Evolutionary conservation across 306 rosid species (phyloP).

Genomic region (Macrotyloma uniflorum): DNA sequence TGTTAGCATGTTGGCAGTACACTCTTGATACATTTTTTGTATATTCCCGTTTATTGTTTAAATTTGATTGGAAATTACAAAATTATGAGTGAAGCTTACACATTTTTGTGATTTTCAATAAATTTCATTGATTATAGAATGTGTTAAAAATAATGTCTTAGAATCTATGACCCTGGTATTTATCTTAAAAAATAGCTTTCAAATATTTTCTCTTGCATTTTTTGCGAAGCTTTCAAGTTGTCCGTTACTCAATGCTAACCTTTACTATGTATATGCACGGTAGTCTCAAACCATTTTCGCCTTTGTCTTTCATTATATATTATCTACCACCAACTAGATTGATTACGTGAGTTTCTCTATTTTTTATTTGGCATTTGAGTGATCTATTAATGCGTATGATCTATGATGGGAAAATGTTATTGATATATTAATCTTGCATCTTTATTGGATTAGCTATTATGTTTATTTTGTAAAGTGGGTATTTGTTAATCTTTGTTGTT

Average conservation of each 20-base stretch:
- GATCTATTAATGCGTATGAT: background rate
- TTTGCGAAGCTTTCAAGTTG: constrained; percentile 2
- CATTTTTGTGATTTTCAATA: background rate
- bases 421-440: background rate
- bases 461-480: background rate
- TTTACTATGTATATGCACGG: background rate
- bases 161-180: too few relatives aligned
- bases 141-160: background rate
- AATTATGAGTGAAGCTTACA: background rate
- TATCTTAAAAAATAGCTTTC: background rate
- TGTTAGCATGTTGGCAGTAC: background rate
- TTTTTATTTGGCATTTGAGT: constrained; percentile 7
- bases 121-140: background rate
- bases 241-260: background rate
- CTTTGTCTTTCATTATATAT: background rate
- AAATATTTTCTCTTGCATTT: background rate
- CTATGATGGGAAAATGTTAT: background rate
- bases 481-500: constrained; percentile 23
- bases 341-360: background rate
- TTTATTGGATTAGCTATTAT: background rate
- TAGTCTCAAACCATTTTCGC: background rate
- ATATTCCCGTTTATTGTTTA: background rate
- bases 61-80: background rate
- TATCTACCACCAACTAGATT: constrained; percentile 4
- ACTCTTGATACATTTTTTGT: background rate